Conservation (phyloP, 2,329 filamentous ascomycete species). For the Acrocalymma vagum region DNA sequence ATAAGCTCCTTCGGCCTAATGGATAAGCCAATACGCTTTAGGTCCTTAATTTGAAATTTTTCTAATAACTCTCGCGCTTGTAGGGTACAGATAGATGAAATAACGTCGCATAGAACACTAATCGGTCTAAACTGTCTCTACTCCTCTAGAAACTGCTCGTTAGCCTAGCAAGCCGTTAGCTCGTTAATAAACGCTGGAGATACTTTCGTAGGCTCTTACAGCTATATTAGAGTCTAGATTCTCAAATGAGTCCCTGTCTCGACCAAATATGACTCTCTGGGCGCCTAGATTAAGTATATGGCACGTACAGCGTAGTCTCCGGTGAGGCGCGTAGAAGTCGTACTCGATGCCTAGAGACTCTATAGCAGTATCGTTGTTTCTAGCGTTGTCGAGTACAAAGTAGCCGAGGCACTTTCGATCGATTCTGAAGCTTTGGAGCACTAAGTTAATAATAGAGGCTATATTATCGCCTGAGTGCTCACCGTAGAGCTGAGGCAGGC, state of each 20-base stretch:
- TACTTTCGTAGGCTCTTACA: too few relatives aligned
- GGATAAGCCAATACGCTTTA: not conserved
- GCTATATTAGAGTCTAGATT: not conserved
- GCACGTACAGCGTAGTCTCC: constrained; percentile 8
- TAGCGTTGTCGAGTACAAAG: constrained; percentile 12
- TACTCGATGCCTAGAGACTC: constrained; percentile 3
- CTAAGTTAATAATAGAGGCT: constrained; percentile 1
- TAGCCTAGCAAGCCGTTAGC: too few relatives aligned
- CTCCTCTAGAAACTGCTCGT: constrained; percentile 6
- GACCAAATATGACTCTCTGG: constrained; percentile 6
- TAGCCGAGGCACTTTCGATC: constrained; percentile 4
- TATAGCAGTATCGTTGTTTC: constrained; percentile 10
- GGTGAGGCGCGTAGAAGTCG: constrained; percentile 3
- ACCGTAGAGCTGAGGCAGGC: constrained; percentile 9
- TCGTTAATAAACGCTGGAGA: too few relatives aligned
- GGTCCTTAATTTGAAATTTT: constrained; percentile 3
- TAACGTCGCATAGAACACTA: constrained; percentile 9
- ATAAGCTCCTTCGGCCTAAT: not conserved
- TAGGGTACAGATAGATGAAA: constrained; percentile 7
- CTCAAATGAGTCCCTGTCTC: constrained; percentile 4
- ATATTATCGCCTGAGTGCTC: constrained; percentile 9
- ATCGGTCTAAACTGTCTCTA: constrained; percentile 7
- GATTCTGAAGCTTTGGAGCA: not conserved
- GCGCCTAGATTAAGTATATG: constrained; percentile 9
- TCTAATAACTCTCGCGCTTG: constrained; percentile 7